A percentile compares a stretch with the other conserved stretches of the same genome.
These are phyloP conservation scores for Pseudopyricularia javanii DNA, from an alignment of 2,329 filamentous ascomycete species.

Conservation along the genomic window DNA sequence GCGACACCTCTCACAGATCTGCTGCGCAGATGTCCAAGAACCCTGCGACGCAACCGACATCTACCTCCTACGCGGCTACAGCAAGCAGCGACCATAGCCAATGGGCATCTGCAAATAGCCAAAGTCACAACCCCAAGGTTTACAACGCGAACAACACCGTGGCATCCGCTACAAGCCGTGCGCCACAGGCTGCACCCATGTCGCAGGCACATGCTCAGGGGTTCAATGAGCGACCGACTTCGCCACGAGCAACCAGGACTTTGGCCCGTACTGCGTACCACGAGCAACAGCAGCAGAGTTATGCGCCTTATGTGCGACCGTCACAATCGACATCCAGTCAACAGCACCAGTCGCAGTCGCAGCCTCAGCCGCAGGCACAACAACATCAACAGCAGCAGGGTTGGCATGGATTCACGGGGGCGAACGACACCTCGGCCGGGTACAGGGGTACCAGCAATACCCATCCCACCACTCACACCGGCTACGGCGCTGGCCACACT, in stretches of 20 bases:
- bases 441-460: constrained; percentile 9
- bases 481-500: constrained; percentile 4
- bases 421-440: constrained; percentile 9
- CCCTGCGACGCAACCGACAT: constrained; percentile 12
- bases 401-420: constrained; percentile 20
- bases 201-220: constrained; percentile 8
- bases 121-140: constrained; percentile 8
- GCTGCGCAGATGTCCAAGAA: constrained; percentile 4
- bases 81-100: constrained; percentile 10
- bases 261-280: constrained; percentile 11
- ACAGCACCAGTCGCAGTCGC: constrained; percentile 1
- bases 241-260: constrained; percentile 9
- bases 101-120: constrained; percentile 14
- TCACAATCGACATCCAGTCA: background rate
- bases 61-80: constrained; percentile 16
- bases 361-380: constrained; percentile 10
- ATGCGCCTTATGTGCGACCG: constrained; percentile 13
- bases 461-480: constrained; percentile 4
- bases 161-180: constrained; percentile 9
- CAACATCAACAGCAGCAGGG: constrained; percentile 13
- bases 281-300: constrained; percentile 13
- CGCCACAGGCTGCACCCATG: constrained; percentile 9
- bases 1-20: constrained; percentile 4
- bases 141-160: constrained; percentile 15
- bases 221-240: constrained; percentile 12